Conservation (phyloP, 2,329 filamentous ascomycete genomes). For the Leptographium galeiforme region DNA sequence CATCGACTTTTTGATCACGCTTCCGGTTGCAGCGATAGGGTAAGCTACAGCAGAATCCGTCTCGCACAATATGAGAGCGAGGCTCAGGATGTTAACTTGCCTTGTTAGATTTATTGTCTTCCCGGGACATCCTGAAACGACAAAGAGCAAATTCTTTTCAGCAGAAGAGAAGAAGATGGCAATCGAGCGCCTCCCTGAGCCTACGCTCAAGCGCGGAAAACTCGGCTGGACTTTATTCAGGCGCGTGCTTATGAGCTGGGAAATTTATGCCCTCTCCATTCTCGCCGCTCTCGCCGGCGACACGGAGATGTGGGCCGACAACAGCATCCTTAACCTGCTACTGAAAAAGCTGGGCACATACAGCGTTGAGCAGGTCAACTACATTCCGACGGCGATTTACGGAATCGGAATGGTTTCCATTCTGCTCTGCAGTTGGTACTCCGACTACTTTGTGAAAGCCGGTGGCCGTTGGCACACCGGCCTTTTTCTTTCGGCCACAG, state of each 20-base stretch:
- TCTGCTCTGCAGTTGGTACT: slow-evolving; percentile 36
- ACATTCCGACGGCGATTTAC: slow-evolving; percentile 23
- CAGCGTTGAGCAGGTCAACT: slow-evolving; percentile 31
- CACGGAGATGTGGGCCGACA: slow-evolving; percentile 3
- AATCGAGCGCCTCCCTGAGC: slow-evolving; percentile 1
- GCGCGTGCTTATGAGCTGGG: slow-evolving; percentile 1
- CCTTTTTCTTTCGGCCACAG: slow-evolving; percentile 1
- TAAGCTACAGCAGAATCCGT: no score
- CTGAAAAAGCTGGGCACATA: slow-evolving; percentile 19
- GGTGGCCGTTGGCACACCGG: slow-evolving; percentile 27
- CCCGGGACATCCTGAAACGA: slow-evolving; percentile 6
- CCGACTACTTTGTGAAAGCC: slow-evolving; percentile 28
- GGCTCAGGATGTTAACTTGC: no score
- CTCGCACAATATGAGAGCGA: no score
- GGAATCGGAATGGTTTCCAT: slow-evolving; percentile 24
- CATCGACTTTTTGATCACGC: slow-evolving; percentile 19
- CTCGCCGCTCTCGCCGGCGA: slow-evolving; percentile 1
- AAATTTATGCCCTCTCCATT: slow-evolving; percentile 1
- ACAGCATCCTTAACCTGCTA: slow-evolving; percentile 3
- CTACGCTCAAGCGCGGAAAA: neutral
- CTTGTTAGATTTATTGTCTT: slow-evolving; percentile 10
- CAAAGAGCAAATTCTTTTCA: neutral
- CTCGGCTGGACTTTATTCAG: neutral
- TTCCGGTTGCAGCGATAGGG: slow-evolving; percentile 7
- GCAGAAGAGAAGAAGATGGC: neutral